A percentile compares a stretch with the other conserved stretches of the same genome.
These are phyloP conservation scores for Boletus pseudo-olivaceus DNA, from an alignment of 768 basidiomycete species.

Conservation along the genomic window DNA sequence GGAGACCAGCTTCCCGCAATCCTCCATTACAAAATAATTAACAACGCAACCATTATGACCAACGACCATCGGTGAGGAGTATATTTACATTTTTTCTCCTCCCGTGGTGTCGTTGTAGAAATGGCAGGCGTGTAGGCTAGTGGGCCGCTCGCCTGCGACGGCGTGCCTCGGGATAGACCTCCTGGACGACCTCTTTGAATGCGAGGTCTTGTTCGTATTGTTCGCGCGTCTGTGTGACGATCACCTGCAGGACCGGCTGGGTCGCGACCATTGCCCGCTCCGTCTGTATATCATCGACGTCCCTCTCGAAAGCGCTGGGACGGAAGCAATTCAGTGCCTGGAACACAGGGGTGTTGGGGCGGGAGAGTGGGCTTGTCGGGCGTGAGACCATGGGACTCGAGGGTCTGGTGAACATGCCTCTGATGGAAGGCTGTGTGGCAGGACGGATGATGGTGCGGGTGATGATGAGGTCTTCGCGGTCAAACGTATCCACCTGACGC, in stretches of 20 bases:
- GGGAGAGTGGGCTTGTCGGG: slow-evolving; percentile 23
- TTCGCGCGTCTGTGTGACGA: slow-evolving; percentile 33
- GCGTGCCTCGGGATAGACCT: slow-evolving; percentile 26
- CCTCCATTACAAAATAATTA: slow-evolving; percentile 23
- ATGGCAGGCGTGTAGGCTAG: neutral
- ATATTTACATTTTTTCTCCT: slow-evolving; percentile 14
- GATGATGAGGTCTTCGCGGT: slow-evolving; percentile 31
- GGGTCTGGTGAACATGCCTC: slow-evolving; percentile 28
- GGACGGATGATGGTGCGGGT: slow-evolving; percentile 40
- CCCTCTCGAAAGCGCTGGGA: slow-evolving; percentile 31
- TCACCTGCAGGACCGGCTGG: slow-evolving; percentile 30
- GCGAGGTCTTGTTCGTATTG: slow-evolving; percentile 33
- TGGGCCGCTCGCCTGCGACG: slow-evolving; percentile 14
- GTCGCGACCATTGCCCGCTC: slow-evolving; percentile 11
- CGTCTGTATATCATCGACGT: slow-evolving; percentile 26
- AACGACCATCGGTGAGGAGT: neutral
- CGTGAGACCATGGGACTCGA: slow-evolving; percentile 30
- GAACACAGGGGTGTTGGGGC: slow-evolving; percentile 21
- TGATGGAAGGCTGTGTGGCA: slow-evolving; percentile 20
- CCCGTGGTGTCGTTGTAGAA: neutral
- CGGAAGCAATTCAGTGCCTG: slow-evolving; percentile 35
- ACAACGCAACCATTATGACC: slow-evolving; percentile 13
- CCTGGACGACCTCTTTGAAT: slow-evolving; percentile 29
- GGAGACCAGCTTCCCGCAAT: slow-evolving; percentile 14
- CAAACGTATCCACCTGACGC: slow-evolving; percentile 23